Evolutionary conservation across 225 moss, liverwort and hornwort genomes (phyloP), one percentile per base, ranked within the genome.

Genomic region (Takakia lepidozioides): DNA sequence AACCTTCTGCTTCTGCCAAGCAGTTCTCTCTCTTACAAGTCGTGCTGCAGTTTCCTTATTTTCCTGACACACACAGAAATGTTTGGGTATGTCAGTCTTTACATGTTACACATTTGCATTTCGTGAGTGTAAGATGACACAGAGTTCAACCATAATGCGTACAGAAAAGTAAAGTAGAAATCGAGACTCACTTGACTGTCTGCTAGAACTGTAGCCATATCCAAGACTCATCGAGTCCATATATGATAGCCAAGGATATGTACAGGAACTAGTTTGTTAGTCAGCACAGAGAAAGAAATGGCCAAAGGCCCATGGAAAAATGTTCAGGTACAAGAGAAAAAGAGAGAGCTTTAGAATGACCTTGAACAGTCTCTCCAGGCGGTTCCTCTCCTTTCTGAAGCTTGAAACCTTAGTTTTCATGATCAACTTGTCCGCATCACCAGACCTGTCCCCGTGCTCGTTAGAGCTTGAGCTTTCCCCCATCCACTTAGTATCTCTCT

Each of bases 1-100:
- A 46, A 46, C 25, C 45, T 46, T 46, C 25, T 46, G 25, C 24
- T 21, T 46, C 45, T 46, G 23, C 45, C 45, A 46, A 46, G 45
- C 14, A 9, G 45, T 10, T 23, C 19, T 46, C 45, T 46, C 45
- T 15, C 25, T 46, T 2, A 13, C 45, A 24, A 46, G 45, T 25
- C 10, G 19, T 10, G 25, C 2, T 2, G 20, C 45, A 46, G 1
- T 46, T 2, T 21, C 25, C 25, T 46, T 25, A 5, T 46, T 46
- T 8, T 46, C 45, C 45, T 46, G 45, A 46, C 8, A 8, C 25
- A 46, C 14, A n/a, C 40, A 19, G 40, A 17, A 17, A 13, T 7
- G 0, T 18, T n/a, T 41, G 6, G 40, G 3, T 16, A 17, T 41
- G 3, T 41, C n/a, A 41, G 20, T 3, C 38, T 38, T 20, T 17